Conservation (phyloP, 225 moss, liverwort and hornwort species). For the Pseudoscleropodium purum region DNA sequence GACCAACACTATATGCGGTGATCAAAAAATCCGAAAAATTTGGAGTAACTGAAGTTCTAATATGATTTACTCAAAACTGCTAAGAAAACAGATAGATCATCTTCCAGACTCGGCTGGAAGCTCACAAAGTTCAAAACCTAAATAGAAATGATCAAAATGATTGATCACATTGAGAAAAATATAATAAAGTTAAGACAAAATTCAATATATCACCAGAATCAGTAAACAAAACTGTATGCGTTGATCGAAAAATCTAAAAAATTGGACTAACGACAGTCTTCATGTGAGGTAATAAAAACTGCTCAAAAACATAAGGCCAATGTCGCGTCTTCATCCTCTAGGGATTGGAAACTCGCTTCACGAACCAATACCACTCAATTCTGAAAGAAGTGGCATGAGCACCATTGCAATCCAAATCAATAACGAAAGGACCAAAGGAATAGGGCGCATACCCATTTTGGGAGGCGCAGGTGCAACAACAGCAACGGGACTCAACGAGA, state of each 20-base stretch:
- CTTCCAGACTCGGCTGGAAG: neutral
- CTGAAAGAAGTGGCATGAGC: neutral
- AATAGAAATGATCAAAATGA: neutral
- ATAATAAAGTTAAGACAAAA: too few relatives aligned
- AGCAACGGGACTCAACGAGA: slow-evolving; percentile 52
- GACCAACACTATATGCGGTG: neutral
- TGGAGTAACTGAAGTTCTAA: neutral
- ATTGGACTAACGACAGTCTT: neutral
- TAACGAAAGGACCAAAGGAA: neutral
- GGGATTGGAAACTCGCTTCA: neutral
- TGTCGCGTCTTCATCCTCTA: neutral
- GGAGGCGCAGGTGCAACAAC: slow-evolving; percentile 55
- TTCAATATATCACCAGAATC: neutral
- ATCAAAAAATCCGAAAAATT: neutral
- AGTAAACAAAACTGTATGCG: neutral
- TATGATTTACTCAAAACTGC: neutral
- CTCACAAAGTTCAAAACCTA: neutral
- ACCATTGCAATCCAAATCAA: neutral
- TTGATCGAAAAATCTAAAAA: neutral
- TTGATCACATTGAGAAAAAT: neutral
- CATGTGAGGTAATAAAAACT: neutral
- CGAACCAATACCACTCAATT: neutral
- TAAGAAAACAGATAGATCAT: neutral
- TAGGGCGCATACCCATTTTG: slow-evolving; percentile 39
- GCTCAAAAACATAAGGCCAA: neutral